Conservation (phyloP, 768 basidiomycete genomes). For the Suillus decipiens region DNA sequence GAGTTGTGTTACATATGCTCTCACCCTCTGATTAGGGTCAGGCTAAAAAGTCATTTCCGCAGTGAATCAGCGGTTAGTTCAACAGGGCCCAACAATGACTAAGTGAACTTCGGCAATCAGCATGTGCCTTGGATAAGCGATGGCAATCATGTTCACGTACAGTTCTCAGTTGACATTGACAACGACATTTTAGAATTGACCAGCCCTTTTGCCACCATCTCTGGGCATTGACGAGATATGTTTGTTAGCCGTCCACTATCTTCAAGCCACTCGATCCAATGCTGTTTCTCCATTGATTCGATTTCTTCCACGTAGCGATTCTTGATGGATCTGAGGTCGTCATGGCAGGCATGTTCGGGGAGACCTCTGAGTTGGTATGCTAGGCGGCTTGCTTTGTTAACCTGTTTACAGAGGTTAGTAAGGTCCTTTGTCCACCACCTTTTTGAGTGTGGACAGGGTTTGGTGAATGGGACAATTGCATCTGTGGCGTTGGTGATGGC, state of each 20-base stretch:
- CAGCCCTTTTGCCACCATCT: no score
- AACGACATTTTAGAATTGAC: background rate
- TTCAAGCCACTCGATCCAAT: no score
- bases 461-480: constrained; percentile 2
- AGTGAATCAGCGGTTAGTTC: no score
- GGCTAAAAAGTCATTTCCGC: no score
- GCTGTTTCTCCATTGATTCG: constrained; percentile 10
- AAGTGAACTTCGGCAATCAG: background rate
- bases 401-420: background rate
- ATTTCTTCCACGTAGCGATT: constrained; percentile 18
- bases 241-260: no score
- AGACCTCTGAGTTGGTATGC: background rate
- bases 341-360: background rate
- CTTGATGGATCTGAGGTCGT: background rate
- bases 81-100: background rate
- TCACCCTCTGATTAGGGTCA: no score
- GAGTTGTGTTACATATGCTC: no score
- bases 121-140: no score
- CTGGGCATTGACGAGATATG: no score
- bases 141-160: background rate
- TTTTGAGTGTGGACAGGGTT: constrained; percentile 19
- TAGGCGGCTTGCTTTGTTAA: background rate
- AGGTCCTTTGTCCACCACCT: constrained; percentile 26
- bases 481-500: constrained; percentile 3
- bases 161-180: background rate